A percentile compares a stretch with the other conserved stretches of the same genome.
Conservation (phyloP, 1,139 yeast species). For the Hansenula sp. region DNA sequence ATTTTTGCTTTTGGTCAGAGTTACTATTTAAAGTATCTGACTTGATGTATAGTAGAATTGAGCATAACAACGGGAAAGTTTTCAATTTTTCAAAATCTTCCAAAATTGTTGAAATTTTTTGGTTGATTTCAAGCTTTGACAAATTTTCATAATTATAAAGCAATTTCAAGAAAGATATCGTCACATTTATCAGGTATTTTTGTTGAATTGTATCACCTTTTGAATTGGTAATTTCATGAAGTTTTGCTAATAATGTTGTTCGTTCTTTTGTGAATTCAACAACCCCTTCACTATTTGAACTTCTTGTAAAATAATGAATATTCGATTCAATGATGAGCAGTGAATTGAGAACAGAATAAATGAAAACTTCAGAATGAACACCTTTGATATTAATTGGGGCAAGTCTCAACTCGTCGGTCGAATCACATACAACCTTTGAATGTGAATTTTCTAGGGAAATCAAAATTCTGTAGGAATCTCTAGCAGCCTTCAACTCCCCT, state of each 20-base stretch:
- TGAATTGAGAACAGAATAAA: conserved; percentile 11
- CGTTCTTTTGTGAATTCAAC: conserved; percentile 4
- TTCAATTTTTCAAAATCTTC: conserved; percentile 15
- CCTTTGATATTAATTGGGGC: not conserved
- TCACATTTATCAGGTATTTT: conserved; percentile 12
- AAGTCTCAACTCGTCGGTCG: not conserved
- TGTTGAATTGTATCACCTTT: conserved; percentile 4
- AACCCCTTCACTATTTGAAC: conserved; percentile 1
- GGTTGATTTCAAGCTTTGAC: conserved; percentile 13
- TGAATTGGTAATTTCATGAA: conserved; percentile 4
- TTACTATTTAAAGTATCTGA: conserved; percentile 19
- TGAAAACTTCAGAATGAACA: conserved; percentile 13
- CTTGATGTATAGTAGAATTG: conserved; percentile 19
- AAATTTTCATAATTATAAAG: conserved; percentile 12
- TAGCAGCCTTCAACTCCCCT: conserved; percentile 10
- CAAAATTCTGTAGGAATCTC: conserved; percentile 5
- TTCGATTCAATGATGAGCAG: conserved; percentile 13
- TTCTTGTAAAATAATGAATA: conserved; percentile 8
- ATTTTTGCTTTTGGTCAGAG: conserved; percentile 23
- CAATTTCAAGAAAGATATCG: conserved; percentile 8
- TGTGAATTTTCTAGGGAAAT: not conserved
- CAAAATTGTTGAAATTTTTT: conserved; percentile 10
- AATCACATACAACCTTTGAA: no score
- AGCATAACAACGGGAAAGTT: conserved; percentile 14
- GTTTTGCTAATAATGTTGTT: not conserved